A percentile compares a stretch with the other conserved stretches of the same genome.
Conservation (phyloP, 2,329 filamentous ascomycete species). For the Mycocentrospora acerina region DNA sequence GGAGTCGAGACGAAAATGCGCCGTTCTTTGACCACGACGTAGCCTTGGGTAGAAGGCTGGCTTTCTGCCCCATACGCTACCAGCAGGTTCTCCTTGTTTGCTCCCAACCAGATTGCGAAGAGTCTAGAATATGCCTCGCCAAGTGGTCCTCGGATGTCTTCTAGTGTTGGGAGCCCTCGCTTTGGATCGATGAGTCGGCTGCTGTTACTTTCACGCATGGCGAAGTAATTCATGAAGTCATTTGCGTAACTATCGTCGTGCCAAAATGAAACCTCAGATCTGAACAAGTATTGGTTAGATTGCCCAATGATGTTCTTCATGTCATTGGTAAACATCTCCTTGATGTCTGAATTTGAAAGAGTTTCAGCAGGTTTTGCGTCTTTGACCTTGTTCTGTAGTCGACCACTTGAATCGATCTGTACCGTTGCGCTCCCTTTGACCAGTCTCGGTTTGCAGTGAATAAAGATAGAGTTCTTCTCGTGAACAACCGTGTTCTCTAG, state of each 20-base stretch:
- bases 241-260: slow-evolving; percentile 50
- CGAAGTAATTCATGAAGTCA: slow-evolving; percentile 52
- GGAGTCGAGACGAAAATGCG: slow-evolving; percentile 51
- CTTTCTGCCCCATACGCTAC: slow-evolving; percentile 28
- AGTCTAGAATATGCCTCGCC: slow-evolving; percentile 37
- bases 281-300: slow-evolving; percentile 16
- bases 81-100: slow-evolving; percentile 41
- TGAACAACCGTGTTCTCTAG: no score
- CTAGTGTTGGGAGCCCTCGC: slow-evolving; percentile 32
- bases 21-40: slow-evolving; percentile 26
- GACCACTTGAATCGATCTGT: not conserved
- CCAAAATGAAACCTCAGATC: slow-evolving; percentile 29
- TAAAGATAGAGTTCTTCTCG: not conserved
- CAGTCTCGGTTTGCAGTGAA: slow-evolving; percentile 21
- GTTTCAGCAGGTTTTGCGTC: not conserved
- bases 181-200: slow-evolving; percentile 38
- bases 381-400: slow-evolving; percentile 8
- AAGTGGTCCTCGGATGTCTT: slow-evolving; percentile 22
- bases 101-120: slow-evolving; percentile 46
- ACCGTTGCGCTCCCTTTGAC: slow-evolving; percentile 18
- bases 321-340: slow-evolving; percentile 13
- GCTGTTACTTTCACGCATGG: slow-evolving; percentile 32
- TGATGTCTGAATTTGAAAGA: no score
- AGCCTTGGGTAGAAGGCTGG: slow-evolving; percentile 8
- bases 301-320: slow-evolving; percentile 17